Base-by-base conservation (phyloP, 116 monocot species). In the Phalaenopsis hybrid region DNA sequence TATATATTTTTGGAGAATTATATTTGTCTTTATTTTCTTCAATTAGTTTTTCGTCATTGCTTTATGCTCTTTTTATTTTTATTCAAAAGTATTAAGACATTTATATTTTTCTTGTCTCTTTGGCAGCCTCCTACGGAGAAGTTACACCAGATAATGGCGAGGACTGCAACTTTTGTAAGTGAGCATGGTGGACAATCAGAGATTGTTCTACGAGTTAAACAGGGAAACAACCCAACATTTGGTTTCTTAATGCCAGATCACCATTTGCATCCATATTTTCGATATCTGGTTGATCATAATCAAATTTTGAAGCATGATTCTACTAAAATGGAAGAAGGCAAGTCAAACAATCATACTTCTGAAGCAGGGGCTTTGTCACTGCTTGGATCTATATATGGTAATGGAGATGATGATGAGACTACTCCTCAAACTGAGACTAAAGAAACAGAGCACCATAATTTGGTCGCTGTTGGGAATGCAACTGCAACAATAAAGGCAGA, bases 221-320 rank as follows among this genome's bases (percentile, higher is more conserved):
- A 97, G 49, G 96, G 96, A 31, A 83, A 86, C 75, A 97, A 97
- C 65, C 96, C 96, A 67, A 92, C 94, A 55, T 97, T 97, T 94
- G 96, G 94, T 21, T 97, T 97, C 81, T 89, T 97, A 79, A 92
- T 97, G 94, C 96, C 96, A 25, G 91, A 94, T 70, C 87, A 97
- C 83, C 89, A 91, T 73, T 92, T 97, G 58, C 96, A 97, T 80
- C 78, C 84, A 17, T 97, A 97, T 74, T 97, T 92, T 76, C 92
- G 89, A 5, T 97, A 83, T 79, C 91, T 97, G 79, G 88, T 97
- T 74, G 88, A 92, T 83, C 92, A 94, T 72, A 90, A 94, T 76
- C 86, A 94, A 57, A 79, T 94, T 86, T n/a, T 91, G 61, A 86
- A 89, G 80, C 33, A 21, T 75, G 74, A 44, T 87, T 51, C 82